These are phyloP conservation scores for Aspergillus carlsbadensis DNA, from an alignment of 495 filamentous ascomycete species.

Conservation along the genomic window DNA sequence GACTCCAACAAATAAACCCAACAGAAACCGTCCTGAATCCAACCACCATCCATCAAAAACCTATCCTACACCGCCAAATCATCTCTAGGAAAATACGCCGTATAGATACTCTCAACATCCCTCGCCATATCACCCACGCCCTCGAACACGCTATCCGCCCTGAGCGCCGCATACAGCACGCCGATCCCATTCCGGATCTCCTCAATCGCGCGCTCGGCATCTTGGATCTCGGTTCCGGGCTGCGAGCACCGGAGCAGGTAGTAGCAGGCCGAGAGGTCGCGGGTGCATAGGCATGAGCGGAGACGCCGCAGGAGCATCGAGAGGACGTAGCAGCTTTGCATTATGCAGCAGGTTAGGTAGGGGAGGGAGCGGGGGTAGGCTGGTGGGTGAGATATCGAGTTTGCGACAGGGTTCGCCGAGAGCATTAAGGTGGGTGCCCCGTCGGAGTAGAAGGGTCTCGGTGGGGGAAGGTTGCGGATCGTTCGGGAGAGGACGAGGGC, in stretches of 20 bases:
- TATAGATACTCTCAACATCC: constrained; percentile 1
- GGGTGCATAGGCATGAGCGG: neutral
- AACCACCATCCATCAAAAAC: too few species aligned
- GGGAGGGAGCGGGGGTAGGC: constrained; percentile 8
- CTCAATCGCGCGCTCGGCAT: constrained; percentile 9
- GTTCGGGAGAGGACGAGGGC: constrained; percentile 3
- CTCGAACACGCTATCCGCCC: neutral
- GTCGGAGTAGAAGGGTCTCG: constrained; percentile 10
- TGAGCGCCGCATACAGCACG: neutral
- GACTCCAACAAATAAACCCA: too few species aligned
- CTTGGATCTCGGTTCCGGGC: constrained; percentile 3
- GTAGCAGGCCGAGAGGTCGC: neutral
- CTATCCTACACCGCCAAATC: too few species aligned
- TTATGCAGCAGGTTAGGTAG: neutral
- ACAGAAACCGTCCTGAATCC: too few species aligned
- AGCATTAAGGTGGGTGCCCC: too few species aligned
- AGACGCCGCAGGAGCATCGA: neutral
- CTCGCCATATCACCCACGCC: neutral
- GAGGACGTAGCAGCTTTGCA: constrained; percentile 9
- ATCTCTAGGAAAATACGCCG: neutral
- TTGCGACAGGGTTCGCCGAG: too few species aligned
- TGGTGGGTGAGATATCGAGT: too few species aligned
- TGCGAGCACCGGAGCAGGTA: neutral
- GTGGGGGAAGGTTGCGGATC: constrained; percentile 7
- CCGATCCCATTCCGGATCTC: constrained; percentile 7